A percentile compares a stretch with the other conserved stretches of the same genome.
Evolutionary conservation across 208 protist genomes (phyloP).

Genomic region (Wallacemonas sp.): DNA sequence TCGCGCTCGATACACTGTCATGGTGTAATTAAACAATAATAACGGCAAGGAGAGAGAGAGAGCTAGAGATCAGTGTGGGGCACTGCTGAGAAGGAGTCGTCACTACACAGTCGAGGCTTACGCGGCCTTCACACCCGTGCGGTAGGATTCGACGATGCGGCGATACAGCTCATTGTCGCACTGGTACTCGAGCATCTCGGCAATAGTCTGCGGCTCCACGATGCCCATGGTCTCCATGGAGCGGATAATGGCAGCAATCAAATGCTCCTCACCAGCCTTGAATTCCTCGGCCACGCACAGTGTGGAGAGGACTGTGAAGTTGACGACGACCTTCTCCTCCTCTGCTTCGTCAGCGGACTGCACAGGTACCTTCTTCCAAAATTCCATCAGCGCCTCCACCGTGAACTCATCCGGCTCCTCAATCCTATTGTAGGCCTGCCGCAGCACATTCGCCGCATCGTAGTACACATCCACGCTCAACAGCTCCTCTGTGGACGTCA

Average conservation of each 20-base stretch:
- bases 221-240: constrained; percentile 64
- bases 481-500: constrained; percentile 71
- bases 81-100: no score
- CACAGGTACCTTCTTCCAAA: constrained; percentile 67
- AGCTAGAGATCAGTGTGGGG: no score
- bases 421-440: constrained; percentile 65
- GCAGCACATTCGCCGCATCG: constrained; percentile 72
- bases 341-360: constrained; percentile 24
- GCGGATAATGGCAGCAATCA: constrained; percentile 60
- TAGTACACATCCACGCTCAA: constrained; percentile 77
- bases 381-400: constrained; percentile 71
- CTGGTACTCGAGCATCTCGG: constrained; percentile 39
- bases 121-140: not conserved
- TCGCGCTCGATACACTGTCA: no score
- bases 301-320: constrained; percentile 49
- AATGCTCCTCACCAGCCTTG: constrained; percentile 43
- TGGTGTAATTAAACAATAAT: no score
- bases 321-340: constrained; percentile 53
- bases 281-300: constrained; percentile 49
- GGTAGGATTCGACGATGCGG: constrained; percentile 37
- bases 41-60: no score
- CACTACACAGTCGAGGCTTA: no score
- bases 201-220: constrained; percentile 51
- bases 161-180: constrained; percentile 37
- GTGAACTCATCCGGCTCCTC: constrained; percentile 48